These are phyloP conservation scores for Seiridium unicorne DNA, from an alignment of 2,329 filamentous ascomycete genomes.

Conservation along the genomic window DNA sequence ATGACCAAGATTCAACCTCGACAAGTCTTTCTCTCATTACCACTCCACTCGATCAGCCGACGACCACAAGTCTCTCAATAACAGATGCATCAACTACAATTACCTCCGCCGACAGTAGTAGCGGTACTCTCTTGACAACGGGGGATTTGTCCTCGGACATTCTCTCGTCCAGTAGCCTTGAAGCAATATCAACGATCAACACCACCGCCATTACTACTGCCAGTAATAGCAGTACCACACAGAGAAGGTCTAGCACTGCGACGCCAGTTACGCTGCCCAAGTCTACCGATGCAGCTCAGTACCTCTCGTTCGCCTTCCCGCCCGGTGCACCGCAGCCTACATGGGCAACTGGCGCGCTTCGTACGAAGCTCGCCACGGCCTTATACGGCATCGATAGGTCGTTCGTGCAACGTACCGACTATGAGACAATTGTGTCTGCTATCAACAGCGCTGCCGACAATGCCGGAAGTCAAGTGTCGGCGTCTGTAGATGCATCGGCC, in stretches of 20 bases:
- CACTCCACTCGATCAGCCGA: not conserved
- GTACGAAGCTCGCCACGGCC: slow-evolving; percentile 14
- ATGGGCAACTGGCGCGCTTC: slow-evolving; percentile 17
- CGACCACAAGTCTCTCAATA: not conserved
- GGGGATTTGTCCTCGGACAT: too few species aligned
- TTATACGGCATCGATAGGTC: slow-evolving; percentile 17
- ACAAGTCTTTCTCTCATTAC: not conserved
- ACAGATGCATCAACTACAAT: not conserved
- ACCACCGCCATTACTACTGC: not conserved
- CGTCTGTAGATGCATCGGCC: slow-evolving; percentile 10
- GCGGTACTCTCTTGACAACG: not conserved
- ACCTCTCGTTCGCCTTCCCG: slow-evolving; percentile 9
- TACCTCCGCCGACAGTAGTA: not conserved
- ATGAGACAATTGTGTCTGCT: slow-evolving; percentile 14
- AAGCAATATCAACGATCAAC: not conserved
- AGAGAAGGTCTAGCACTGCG: not conserved
- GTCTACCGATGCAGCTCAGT: slow-evolving; percentile 5
- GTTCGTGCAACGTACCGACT: slow-evolving; percentile 14
- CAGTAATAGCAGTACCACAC: not conserved
- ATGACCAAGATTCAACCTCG: not conserved
- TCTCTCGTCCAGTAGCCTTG: too few species aligned
- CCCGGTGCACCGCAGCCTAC: slow-evolving; percentile 10
- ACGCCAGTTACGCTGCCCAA: not conserved
- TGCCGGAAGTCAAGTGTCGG: slow-evolving; percentile 9
- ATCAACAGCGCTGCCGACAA: slow-evolving; percentile 14